Percentiles rank a stretch among this genome's conserved stretches.
These are phyloP conservation scores for Pseudocercospora musae DNA, from an alignment of 2,329 filamentous ascomycete species.

Conservation along the genomic window DNA sequence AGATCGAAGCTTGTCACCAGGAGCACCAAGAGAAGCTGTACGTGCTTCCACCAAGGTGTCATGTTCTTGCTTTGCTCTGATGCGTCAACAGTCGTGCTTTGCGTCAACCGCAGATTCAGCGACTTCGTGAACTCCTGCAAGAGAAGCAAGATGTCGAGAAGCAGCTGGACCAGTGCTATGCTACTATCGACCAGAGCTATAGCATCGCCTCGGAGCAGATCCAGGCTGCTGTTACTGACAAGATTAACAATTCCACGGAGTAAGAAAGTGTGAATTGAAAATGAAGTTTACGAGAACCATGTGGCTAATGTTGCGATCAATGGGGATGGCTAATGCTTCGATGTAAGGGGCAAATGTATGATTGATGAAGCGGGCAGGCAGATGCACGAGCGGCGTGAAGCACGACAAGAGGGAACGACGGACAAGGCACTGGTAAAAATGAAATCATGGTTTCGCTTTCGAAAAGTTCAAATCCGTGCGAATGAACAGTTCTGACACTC, in stretches of 20 bases:
- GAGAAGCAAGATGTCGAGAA: conserved; percentile 20
- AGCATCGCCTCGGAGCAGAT: conserved; percentile 19
- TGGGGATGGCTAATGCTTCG: too few species aligned
- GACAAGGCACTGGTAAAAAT: too few species aligned
- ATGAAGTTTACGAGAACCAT: neutral
- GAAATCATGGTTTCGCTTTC: too few species aligned
- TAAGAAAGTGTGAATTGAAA: neutral
- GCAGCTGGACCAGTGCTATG: conserved; percentile 13
- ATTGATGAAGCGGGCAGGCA: too few species aligned
- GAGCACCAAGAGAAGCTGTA: conserved; percentile 14
- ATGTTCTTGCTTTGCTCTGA: neutral
- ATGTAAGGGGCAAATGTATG: too few species aligned
- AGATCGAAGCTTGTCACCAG: conserved; percentile 7
- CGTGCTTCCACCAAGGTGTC: neutral
- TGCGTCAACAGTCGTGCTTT: neutral
- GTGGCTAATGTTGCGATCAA: too few species aligned
- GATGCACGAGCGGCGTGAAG: too few species aligned
- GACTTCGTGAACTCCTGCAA: conserved; percentile 22
- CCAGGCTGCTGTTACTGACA: conserved; percentile 19
- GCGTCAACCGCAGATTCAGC: conserved; percentile 23
- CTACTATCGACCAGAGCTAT: conserved; percentile 14
- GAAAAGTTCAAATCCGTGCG: too few species aligned
- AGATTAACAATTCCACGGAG: conserved; percentile 6
- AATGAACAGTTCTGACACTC: too few species aligned
- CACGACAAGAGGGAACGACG: too few species aligned